phyloP scores from a whole-genome alignment of 2,329 filamentous ascomycete species.

The Penicillium decumbens region DNA sequence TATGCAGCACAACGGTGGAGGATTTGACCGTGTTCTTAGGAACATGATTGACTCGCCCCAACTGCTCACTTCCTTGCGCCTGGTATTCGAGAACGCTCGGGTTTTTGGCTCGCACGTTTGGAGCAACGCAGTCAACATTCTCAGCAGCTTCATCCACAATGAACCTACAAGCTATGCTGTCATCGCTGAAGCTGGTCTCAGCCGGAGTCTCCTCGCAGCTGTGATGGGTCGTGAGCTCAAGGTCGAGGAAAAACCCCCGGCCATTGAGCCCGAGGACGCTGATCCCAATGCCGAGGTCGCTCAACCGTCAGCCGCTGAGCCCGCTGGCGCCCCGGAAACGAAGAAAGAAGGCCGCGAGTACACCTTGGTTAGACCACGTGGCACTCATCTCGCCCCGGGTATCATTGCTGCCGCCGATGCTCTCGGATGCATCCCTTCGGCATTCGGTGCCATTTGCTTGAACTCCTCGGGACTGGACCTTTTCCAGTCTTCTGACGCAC shows the following conservation, averaged over 20 bases:
- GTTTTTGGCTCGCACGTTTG: constrained; percentile 90
- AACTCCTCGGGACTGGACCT: constrained; percentile 83
- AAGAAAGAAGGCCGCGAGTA: constrained; percentile 28
- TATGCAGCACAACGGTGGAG: constrained; percentile 76
- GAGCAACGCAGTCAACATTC: constrained; percentile 86
- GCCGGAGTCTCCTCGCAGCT: constrained; percentile 77
- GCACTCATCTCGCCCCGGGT: constrained; percentile 54
- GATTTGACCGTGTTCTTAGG: constrained; percentile 81
- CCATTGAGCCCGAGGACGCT: constrained; percentile 18
- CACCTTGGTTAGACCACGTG: constrained; percentile 28
- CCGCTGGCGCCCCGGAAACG: constrained; percentile 18
- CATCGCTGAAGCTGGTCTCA: constrained; percentile 88
- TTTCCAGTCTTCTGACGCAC: constrained; percentile 74
- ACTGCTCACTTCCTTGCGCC: constrained; percentile 70
- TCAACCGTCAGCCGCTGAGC: constrained; percentile 37
- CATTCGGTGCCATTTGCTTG: constrained; percentile 88
- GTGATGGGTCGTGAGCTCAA: constrained; percentile 54
- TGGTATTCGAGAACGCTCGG: constrained; percentile 72
- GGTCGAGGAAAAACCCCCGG: constrained; percentile 30
- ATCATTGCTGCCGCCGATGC: constrained; percentile 86
- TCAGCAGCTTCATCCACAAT: constrained; percentile 97
- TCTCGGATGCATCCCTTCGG: constrained; percentile 77
- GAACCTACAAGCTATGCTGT: constrained; percentile 96
- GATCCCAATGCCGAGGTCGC: constrained; percentile 32
- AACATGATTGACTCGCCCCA: constrained; percentile 93